Conservation (phyloP, 345 rosid genomes). For the Microcos paniculata region DNA sequence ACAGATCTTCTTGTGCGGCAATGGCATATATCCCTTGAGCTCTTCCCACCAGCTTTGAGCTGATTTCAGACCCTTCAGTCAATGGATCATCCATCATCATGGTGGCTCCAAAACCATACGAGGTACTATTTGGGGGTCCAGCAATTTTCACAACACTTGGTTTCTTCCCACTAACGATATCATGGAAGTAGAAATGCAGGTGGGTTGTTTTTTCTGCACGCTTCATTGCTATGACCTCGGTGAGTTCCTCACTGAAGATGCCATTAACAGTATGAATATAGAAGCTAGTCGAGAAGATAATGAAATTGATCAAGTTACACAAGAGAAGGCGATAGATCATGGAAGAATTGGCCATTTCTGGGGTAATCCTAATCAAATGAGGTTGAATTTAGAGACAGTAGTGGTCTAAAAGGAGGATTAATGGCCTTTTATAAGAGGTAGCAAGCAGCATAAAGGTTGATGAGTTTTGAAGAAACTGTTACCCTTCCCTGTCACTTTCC, state of each 20-base stretch:
- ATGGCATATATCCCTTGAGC: constrained; percentile 34
- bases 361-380: background rate
- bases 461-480: background rate
- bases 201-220: constrained; percentile 21
- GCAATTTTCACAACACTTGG: constrained; percentile 24
- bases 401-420: background rate
- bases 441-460: background rate
- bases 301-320: background rate
- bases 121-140: constrained; percentile 15
- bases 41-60: constrained; percentile 38
- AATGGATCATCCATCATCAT: constrained; percentile 28
- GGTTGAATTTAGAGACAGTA: background rate
- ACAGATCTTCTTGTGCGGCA: constrained; percentile 26
- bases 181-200: constrained; percentile 37
- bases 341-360: constrained; percentile 13
- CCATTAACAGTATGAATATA: constrained; percentile 4
- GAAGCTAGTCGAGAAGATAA: constrained; percentile 16
- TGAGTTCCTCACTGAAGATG: constrained; percentile 32
- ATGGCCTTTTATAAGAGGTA: constrained; percentile 1
- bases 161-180: constrained; percentile 24
- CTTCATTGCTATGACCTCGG: constrained; percentile 27
- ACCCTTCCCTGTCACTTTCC: background rate
- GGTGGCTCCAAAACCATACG: constrained; percentile 22
- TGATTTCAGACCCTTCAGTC: constrained; percentile 33
- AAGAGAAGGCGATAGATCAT: constrained; percentile 1